These are phyloP conservation scores for Elaeagnus macrophylla DNA, from an alignment of 306 rosid species.

Conservation along the genomic window DNA sequence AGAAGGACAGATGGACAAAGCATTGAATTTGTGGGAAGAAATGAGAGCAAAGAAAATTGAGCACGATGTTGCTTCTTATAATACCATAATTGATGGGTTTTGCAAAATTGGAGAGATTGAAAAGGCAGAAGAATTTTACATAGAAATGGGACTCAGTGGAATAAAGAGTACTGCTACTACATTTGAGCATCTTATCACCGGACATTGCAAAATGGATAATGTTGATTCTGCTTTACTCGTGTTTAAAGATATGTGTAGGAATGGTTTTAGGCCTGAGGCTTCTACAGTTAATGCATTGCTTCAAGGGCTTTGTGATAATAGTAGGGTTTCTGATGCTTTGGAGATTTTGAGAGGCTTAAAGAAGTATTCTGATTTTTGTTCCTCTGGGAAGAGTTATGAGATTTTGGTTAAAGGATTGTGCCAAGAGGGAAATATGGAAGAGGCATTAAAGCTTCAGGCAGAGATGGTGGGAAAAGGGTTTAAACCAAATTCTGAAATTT, in stretches of 20 bases:
- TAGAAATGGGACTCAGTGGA: constrained; percentile 55
- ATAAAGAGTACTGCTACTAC: constrained; percentile 43
- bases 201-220: constrained; percentile 45
- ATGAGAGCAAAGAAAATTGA: constrained; percentile 41
- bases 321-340: constrained; percentile 41
- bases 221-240: constrained; percentile 50
- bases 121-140: constrained; percentile 55
- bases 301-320: constrained; percentile 35
- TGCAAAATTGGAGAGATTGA: constrained; percentile 50
- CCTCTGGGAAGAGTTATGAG: constrained; percentile 45
- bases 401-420: constrained; percentile 53
- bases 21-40: constrained; percentile 48
- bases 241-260: constrained; percentile 62
- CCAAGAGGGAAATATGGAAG: constrained; percentile 48
- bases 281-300: constrained; percentile 36
- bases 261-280: constrained; percentile 38
- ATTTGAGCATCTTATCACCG: constrained; percentile 53
- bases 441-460: constrained; percentile 62
- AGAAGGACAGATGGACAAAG: constrained; percentile 39
- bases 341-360: constrained; percentile 34
- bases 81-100: constrained; percentile 74
- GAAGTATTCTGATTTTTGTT: constrained; percentile 30
- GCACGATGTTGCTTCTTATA: constrained; percentile 53
- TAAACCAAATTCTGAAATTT: constrained; percentile 37
- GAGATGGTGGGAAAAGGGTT: constrained; percentile 82